phyloP scores from a whole-genome alignment of 176 grass and related monocot genomes.

The Themeda triandra region DNA sequence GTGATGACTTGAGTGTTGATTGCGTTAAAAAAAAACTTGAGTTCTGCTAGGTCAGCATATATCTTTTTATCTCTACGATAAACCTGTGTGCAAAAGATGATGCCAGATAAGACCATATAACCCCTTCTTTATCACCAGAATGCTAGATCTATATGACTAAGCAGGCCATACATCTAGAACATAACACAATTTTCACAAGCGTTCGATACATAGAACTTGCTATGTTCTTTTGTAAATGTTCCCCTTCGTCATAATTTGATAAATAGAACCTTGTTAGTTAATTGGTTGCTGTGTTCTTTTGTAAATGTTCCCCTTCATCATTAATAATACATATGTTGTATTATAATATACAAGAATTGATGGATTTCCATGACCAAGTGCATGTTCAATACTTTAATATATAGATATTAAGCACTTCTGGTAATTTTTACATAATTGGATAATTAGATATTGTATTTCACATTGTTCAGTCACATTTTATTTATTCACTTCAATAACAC shows the following conservation, averaged over 20 bases:
- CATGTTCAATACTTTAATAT: background rate
- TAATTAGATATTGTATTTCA: background rate
- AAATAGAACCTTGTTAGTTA: background rate
- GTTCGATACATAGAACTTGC: background rate
- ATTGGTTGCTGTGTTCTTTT: background rate
- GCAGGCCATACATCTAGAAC: background rate
- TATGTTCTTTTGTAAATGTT: background rate
- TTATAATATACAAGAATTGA: background rate
- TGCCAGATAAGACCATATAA: background rate
- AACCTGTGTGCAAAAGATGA: background rate
- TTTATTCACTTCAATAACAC: background rate
- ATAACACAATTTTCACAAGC: background rate
- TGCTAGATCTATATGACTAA: background rate
- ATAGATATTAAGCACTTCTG: background rate
- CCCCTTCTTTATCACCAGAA: background rate
- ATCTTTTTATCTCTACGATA: background rate
- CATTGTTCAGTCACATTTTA: background rate
- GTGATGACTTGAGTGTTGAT: background rate
- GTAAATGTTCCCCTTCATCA: background rate
- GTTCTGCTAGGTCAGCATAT: constrained; percentile 14
- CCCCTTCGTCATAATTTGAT: background rate
- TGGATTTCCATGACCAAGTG: background rate
- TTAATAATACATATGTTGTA: background rate
- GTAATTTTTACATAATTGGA: background rate
- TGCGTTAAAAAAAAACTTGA: no score